phyloP scores from a whole-genome alignment of 352 stramenopile species.

The Globisporangium recalcitrans region DNA sequence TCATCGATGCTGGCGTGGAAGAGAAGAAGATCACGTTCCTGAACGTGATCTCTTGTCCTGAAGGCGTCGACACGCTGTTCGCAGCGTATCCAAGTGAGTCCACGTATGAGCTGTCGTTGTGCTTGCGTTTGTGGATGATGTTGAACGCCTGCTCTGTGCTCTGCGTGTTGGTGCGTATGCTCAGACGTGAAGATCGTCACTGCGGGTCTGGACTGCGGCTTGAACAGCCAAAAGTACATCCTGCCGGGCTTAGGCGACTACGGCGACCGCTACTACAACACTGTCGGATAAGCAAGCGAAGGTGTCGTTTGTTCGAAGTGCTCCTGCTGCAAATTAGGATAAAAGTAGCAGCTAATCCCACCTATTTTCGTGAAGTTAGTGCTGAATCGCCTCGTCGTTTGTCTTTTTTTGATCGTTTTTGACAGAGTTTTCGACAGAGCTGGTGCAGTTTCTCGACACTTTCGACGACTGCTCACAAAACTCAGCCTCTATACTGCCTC shows the following conservation, averaged over 20 bases:
- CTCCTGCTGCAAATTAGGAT: too few species aligned
- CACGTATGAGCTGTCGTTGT: slow-evolving; percentile 27
- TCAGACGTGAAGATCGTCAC: slow-evolving; percentile 77
- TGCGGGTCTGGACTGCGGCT: slow-evolving; percentile 66
- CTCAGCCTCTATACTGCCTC: too few species aligned
- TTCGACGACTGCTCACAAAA: too few species aligned
- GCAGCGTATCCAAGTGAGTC: slow-evolving; percentile 59
- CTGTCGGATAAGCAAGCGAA: slow-evolving; percentile 24
- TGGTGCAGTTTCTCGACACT: too few species aligned
- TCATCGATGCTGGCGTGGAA: slow-evolving; percentile 82
- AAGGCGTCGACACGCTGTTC: slow-evolving; percentile 84
- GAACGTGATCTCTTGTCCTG: slow-evolving; percentile 92
- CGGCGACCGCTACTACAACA: slow-evolving; percentile 91
- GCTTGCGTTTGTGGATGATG: background rate
- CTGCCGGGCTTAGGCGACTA: slow-evolving; percentile 95
- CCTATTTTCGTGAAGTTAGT: too few species aligned
- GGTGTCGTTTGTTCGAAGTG: background rate
- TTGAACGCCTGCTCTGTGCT: slow-evolving; percentile 7
- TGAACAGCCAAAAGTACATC: slow-evolving; percentile 96
- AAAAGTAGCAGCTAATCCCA: too few species aligned
- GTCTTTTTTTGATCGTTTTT: too few species aligned
- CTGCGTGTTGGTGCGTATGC: background rate
- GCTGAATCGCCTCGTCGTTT: too few species aligned
- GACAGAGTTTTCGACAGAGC: too few species aligned
- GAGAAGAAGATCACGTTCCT: slow-evolving; percentile 92